Percentiles rank a stretch among this genome's conserved stretches.
Evolutionary conservation across 2,329 filamentous ascomycete species (phyloP).

Genomic region (Fusarium ambrosium): DNA sequence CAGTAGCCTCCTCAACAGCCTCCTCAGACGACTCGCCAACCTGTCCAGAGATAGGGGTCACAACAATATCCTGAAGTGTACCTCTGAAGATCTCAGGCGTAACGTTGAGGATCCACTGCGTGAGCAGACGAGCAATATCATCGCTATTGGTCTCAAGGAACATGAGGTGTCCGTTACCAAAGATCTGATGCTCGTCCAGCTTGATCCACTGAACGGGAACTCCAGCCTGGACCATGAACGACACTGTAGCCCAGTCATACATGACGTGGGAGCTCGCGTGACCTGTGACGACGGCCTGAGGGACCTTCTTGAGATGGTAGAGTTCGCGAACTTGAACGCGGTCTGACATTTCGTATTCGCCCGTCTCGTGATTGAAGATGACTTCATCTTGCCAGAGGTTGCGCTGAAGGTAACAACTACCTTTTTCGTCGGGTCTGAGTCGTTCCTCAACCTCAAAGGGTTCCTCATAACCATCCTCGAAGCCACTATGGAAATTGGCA

Average conservation of each 20-base stretch:
- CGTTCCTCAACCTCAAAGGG: slow-evolving; percentile 29
- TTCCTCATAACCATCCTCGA: slow-evolving; percentile 9
- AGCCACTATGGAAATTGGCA: slow-evolving; percentile 21
- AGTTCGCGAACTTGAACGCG: slow-evolving; percentile 53
- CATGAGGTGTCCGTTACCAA: slow-evolving; percentile 69
- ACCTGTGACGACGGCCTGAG: slow-evolving; percentile 63
- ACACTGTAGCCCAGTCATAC: slow-evolving; percentile 68
- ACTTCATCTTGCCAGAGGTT: slow-evolving; percentile 15
- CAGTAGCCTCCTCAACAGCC: background rate
- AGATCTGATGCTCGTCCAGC: slow-evolving; percentile 59
- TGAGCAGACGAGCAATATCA: slow-evolving; percentile 55
- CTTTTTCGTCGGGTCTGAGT: slow-evolving; percentile 24
- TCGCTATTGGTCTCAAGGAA: slow-evolving; percentile 67
- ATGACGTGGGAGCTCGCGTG: slow-evolving; percentile 67
- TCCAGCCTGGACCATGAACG: slow-evolving; percentile 67
- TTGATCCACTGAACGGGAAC: slow-evolving; percentile 58
- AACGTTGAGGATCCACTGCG: slow-evolving; percentile 53
- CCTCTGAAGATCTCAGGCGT: background rate
- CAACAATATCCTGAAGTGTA: background rate
- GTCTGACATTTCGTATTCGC: background rate
- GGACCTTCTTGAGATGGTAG: slow-evolving; percentile 61
- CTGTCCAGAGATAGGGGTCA: slow-evolving; percentile 1
- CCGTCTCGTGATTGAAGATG: background rate
- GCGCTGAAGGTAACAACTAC: slow-evolving; percentile 42
- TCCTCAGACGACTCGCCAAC: background rate